A percentile compares a stretch with the other conserved stretches of the same genome.
Conservation (phyloP, 1,139 yeast genomes). For the Geotrichum cucujoidarum region DNA sequence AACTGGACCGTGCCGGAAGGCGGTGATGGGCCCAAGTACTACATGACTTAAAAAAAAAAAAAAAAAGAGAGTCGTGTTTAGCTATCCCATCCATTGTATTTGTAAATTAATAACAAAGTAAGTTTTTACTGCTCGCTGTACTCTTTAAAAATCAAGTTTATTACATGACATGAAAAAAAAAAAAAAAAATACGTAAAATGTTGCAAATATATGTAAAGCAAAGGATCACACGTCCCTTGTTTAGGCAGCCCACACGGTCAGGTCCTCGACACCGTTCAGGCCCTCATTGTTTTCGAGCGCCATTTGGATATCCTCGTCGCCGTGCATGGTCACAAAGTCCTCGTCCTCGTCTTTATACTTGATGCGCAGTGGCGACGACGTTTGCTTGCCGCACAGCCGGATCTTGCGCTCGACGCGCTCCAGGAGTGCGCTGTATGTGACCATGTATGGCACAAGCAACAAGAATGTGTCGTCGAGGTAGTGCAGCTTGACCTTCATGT, state of each 20-base stretch:
- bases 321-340: constrained; percentile 79
- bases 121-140: too few species aligned
- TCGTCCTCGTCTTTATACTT: constrained; percentile 94
- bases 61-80: background rate
- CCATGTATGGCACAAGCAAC: constrained; percentile 45
- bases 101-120: too few species aligned
- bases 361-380: constrained; percentile 46
- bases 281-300: constrained; percentile 35
- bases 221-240: background rate
- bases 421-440: constrained; percentile 46
- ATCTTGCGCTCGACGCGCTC: constrained; percentile 44
- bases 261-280: background rate
- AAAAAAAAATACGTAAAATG: background rate
- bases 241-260: constrained; percentile 14
- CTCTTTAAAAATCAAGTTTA: background rate
- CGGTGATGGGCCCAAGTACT: constrained; percentile 95
- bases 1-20: constrained; percentile 97
- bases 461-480: constrained; percentile 43
- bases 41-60: constrained; percentile 48
- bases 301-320: constrained; percentile 63
- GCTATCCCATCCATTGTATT: too few species aligned
- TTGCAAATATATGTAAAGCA: background rate
- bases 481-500: constrained; percentile 48
- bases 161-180: background rate
- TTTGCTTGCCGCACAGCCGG: constrained; percentile 40